Percentiles rank a stretch among this genome's conserved stretches.
phyloP scores from a whole-genome alignment of 371 early-diverging fungal genomes.

The Mucor indicus region DNA sequence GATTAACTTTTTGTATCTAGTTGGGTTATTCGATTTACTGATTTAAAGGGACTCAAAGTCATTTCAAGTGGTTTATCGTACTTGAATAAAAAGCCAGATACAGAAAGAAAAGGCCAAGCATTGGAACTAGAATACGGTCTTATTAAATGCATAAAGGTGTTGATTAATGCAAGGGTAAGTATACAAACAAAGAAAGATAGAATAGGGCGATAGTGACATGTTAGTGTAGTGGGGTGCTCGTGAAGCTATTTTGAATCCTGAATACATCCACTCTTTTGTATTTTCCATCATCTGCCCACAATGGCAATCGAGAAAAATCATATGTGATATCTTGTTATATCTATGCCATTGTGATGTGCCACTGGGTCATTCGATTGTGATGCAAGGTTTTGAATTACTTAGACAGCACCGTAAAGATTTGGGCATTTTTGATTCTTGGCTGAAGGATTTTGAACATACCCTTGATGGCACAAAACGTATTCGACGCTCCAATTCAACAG shows the following conservation, averaged over 20 bases:
- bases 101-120: slow-evolving; percentile 54
- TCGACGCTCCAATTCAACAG: slow-evolving; percentile 61
- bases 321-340: slow-evolving; percentile 73
- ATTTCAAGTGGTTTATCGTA: slow-evolving; percentile 53
- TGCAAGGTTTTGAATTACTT: slow-evolving; percentile 48
- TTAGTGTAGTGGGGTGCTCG: slow-evolving; percentile 62
- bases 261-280: slow-evolving; percentile 62
- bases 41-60: slow-evolving; percentile 62
- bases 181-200: neutral
- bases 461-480: slow-evolving; percentile 69
- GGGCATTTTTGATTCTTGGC: slow-evolving; percentile 72
- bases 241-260: slow-evolving; percentile 63
- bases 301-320: slow-evolving; percentile 64
- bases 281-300: slow-evolving; percentile 72
- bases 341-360: slow-evolving; percentile 75
- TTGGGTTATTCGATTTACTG: slow-evolving; percentile 60
- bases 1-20: slow-evolving; percentile 25
- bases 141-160: slow-evolving; percentile 68
- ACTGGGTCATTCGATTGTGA: slow-evolving; percentile 61
- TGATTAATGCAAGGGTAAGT: slow-evolving; percentile 61
- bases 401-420: slow-evolving; percentile 46
- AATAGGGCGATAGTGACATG: no score
- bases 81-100: slow-evolving; percentile 38
- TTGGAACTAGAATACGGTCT: slow-evolving; percentile 70
- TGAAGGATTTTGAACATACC: slow-evolving; percentile 65